Base-by-base conservation (phyloP, 257 asterid genomes). In the Capsicum chinense region DNA sequence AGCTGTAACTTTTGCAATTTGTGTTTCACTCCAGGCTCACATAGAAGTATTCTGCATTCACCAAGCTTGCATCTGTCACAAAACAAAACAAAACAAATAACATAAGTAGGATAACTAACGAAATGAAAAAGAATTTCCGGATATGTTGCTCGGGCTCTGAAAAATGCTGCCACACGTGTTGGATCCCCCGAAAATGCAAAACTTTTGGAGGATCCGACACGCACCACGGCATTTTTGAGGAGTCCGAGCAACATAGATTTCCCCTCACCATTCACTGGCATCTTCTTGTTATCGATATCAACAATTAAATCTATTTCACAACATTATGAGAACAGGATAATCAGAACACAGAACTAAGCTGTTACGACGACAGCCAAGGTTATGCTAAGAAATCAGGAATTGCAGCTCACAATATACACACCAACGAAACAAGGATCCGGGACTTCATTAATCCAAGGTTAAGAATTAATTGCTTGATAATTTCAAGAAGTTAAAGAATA, bases 1-100 rank as follows among this genome's bases (percentile, higher is more conserved):
- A 96, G 98, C 88, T 96, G 99, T 91, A 96, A 83, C 81, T 96
- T 96, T 92, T 96, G 99, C 92, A 94, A 84, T 88, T 90, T 96
- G 90, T 96, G 99, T 59, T 90, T 91, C 16, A 87, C 86, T 56
- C 97, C 97, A 35, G 93, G 86, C 90, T 96, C 98, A 78, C 97
- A 92, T 88, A 96, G 80, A 81, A 96, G 47, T 69, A 94, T 86
- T 87, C 98, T 92, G 89, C 95, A 93, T 83, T 93, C 98, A n/a
- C 99, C 99, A 16, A 96, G 99, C 90, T 93, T 94, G 93, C 99
- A 92, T 80, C 99, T 96, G 84, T 42, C 87, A 84, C 85, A n/a
- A 74, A 84, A 81, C 11, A 42, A 35, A 66, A 44, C 85, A 26
- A 87, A 64, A 81, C 11, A 42, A 35, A 66, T 39, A 70, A 82